phyloP scores from a whole-genome alignment of 495 filamentous ascomycete species.

The Penicillium canescens region DNA sequence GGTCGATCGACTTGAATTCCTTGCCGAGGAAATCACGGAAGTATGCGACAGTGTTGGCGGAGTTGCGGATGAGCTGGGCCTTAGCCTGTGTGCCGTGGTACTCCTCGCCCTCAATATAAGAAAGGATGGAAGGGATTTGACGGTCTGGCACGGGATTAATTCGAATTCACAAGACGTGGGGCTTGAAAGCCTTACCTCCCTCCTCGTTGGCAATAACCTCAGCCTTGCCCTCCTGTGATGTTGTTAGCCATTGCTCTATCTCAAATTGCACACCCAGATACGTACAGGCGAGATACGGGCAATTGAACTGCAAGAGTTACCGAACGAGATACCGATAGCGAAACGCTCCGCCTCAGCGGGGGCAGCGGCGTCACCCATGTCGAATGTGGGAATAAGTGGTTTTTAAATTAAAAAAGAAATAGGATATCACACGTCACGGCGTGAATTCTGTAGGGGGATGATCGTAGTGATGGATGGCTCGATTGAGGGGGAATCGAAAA shows the following conservation, averaged over 20 bases:
- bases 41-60: slow-evolving; percentile 88
- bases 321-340: slow-evolving; percentile 95
- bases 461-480: slow-evolving; percentile 17
- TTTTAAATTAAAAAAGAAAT: slow-evolving; percentile 11
- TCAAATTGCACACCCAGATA: slow-evolving; percentile 4
- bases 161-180: slow-evolving; percentile 8
- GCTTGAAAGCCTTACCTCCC: slow-evolving; percentile 64
- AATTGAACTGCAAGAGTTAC: slow-evolving; percentile 97
- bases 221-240: slow-evolving; percentile 77
- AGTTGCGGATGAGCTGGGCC: slow-evolving; percentile 85
- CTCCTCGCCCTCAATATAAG: slow-evolving; percentile 93
- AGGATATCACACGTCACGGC: slow-evolving; percentile 15
- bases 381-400: slow-evolving; percentile 19
- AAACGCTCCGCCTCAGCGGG: slow-evolving; percentile 56
- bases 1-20: slow-evolving; percentile 94
- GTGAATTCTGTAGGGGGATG: slow-evolving; percentile 16
- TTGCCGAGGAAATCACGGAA: slow-evolving; percentile 95
- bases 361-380: slow-evolving; percentile 56
- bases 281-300: slow-evolving; percentile 73
- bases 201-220: slow-evolving; percentile 99
- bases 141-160: slow-evolving; percentile 62
- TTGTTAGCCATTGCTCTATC: slow-evolving; percentile 11
- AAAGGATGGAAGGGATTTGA: slow-evolving; percentile 92
- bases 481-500: slow-evolving; percentile 29
- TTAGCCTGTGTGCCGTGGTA: slow-evolving; percentile 97